These are phyloP conservation scores for Curvularia spicifera DNA, from an alignment of 2,329 filamentous ascomycete species.

Conservation along the genomic window DNA sequence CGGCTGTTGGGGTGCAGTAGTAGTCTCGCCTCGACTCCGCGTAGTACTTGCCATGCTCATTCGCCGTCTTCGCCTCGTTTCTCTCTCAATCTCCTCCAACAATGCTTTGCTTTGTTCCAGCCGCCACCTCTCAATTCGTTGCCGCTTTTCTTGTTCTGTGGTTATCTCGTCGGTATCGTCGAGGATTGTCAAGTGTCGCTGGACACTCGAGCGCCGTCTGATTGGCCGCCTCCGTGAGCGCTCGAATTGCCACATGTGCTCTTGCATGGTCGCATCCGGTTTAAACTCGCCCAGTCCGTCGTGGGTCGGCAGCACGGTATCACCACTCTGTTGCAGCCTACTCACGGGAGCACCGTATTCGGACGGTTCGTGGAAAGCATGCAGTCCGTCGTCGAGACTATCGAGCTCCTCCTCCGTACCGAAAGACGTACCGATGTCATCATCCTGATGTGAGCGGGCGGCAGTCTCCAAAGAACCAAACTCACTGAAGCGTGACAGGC, in stretches of 20 bases:
- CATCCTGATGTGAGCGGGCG: constrained; percentile 61
- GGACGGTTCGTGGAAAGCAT: constrained; percentile 77
- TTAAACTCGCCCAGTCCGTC: constrained; percentile 89
- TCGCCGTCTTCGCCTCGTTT: constrained; percentile 72
- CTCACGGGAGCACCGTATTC: constrained; percentile 51
- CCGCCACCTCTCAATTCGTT: constrained; percentile 89
- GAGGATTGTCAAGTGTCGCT: constrained; percentile 62
- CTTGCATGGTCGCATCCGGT: constrained; percentile 71
- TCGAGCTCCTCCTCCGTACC: constrained; percentile 74
- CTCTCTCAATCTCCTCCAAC: constrained; percentile 85
- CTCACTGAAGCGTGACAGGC: constrained; percentile 77
- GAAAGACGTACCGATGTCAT: constrained; percentile 51
- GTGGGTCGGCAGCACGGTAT: constrained; percentile 83
- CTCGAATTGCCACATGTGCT: constrained; percentile 89
- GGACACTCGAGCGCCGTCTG: constrained; percentile 63
- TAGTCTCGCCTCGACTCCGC: constrained; percentile 39
- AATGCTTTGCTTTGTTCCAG: constrained; percentile 87
- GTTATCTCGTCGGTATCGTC: constrained; percentile 60
- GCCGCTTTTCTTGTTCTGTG: constrained; percentile 73
- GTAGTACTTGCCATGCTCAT: constrained; percentile 63
- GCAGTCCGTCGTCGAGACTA: constrained; percentile 88
- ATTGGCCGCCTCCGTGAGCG: constrained; percentile 64
- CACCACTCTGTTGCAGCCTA: constrained; percentile 61
- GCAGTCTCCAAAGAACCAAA: constrained; percentile 78
- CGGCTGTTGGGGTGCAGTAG: constrained; percentile 19